Evolutionary conservation across 108 stramenopile species (phyloP).

Genomic region (Skeletonema marinoi): DNA sequence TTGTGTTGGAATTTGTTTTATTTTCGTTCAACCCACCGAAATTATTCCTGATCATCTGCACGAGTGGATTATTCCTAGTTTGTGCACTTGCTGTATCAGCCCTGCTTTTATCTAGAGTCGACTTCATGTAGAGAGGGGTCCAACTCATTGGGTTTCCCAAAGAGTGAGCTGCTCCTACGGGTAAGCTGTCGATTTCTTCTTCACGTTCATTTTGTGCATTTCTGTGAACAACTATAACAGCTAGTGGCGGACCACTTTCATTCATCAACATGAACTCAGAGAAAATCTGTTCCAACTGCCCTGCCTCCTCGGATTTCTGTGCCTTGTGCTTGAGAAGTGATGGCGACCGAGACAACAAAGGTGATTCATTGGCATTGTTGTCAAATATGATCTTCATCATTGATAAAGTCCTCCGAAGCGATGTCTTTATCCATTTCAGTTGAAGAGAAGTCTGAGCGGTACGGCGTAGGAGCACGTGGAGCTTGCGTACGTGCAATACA

Average conservation of each 20-base stretch:
- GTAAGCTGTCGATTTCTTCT: not conserved
- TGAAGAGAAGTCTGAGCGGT: conserved; percentile 17
- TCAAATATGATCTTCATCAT: conserved; percentile 2
- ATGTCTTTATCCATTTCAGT: conserved; percentile 21
- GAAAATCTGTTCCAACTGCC: conserved; percentile 15
- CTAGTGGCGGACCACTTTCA: conserved; percentile 12
- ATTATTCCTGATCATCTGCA: not conserved
- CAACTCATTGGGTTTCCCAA: conserved; percentile 4
- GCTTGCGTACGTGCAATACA: conserved; percentile 23
- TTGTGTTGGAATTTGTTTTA: not conserved
- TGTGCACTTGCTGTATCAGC: not conserved
- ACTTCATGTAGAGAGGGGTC: conserved; percentile 32
- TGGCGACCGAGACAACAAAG: not conserved
- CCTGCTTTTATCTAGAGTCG: not conserved
- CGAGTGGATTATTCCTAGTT: not conserved
- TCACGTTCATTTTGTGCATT: conserved; percentile 1
- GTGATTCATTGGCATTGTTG: not conserved
- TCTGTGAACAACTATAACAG: conserved; percentile 29
- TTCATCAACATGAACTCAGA: conserved; percentile 14
- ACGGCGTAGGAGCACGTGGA: conserved; percentile 17
- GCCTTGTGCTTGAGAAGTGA: conserved; percentile 9
- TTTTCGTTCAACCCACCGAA: not conserved
- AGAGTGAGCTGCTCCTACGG: not conserved
- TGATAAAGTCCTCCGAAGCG: conserved; percentile 5
- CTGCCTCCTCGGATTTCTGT: not conserved